Conservation (phyloP, 1,284 basidiomycete species). For the Fomitopsis betulina region DNA sequence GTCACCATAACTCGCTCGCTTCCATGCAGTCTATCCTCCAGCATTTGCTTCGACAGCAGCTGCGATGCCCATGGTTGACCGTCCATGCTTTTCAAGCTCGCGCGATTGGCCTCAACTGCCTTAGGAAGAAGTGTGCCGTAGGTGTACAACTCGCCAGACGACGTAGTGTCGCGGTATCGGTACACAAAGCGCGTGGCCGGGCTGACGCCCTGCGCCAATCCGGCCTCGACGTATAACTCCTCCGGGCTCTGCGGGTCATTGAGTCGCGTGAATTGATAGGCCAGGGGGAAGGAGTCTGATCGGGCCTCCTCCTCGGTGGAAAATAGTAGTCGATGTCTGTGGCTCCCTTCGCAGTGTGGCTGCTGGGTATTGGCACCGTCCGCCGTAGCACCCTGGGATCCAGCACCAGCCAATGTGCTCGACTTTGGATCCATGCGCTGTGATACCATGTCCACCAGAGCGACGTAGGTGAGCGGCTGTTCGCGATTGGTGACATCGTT, state of each 20-base stretch:
- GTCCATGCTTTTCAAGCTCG: background rate
- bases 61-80: background rate
- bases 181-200: background rate
- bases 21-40: background rate
- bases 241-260: background rate
- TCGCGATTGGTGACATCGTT: too few species aligned
- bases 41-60: background rate
- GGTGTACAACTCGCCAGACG: too few species aligned
- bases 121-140: background rate
- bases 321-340: background rate
- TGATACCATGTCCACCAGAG: background rate
- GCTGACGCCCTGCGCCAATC: background rate
- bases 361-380: background rate
- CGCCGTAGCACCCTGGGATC: background rate
- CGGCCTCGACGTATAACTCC: background rate
- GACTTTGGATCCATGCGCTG: background rate
- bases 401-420: background rate
- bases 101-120: background rate
- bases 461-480: background rate
- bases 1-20: background rate
- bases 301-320: background rate
- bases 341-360: background rate
- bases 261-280: background rate
- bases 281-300: background rate
- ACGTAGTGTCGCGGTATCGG: background rate